phyloP scores from a whole-genome alignment of 1,284 basidiomycete species.

The Naganishia sp. region DNA sequence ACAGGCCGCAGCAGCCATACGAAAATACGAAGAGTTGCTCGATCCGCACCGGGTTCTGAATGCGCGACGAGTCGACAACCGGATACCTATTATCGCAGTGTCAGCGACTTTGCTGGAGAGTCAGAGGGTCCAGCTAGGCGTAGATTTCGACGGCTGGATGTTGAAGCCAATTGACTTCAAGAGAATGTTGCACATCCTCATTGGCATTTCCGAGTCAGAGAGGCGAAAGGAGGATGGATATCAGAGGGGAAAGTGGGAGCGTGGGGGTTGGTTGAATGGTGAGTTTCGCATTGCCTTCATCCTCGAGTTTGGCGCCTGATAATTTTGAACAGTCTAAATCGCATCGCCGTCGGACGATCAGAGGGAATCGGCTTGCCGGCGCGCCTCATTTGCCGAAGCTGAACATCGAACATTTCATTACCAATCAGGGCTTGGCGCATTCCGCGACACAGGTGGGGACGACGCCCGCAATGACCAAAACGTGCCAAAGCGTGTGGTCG shows the following conservation, averaged over 20 bases:
- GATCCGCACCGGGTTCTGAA: constrained; percentile 45
- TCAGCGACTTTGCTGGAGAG: constrained; percentile 72
- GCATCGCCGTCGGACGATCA: too few relatives aligned
- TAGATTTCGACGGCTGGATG: constrained; percentile 82
- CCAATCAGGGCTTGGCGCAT: too few relatives aligned
- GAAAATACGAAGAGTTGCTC: constrained; percentile 60
- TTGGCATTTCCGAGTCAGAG: constrained; percentile 61
- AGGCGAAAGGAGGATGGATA: constrained; percentile 65
- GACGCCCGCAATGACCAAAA: too few relatives aligned
- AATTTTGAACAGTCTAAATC: neutral
- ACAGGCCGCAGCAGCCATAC: constrained; percentile 69
- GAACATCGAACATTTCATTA: too few relatives aligned
- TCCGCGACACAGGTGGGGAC: too few relatives aligned
- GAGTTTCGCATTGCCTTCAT: neutral
- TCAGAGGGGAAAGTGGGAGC: constrained; percentile 66
- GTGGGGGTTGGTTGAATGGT: constrained; percentile 64
- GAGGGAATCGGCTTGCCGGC: too few relatives aligned
- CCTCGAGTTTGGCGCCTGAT: neutral
- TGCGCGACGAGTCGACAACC: constrained; percentile 61
- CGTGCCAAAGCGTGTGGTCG: too few relatives aligned
- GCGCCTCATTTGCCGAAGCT: too few relatives aligned
- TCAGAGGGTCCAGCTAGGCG: constrained; percentile 63
- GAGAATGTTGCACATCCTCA: constrained; percentile 64
- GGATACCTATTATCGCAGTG: constrained; percentile 81
- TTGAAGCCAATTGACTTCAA: constrained; percentile 81